These are phyloP conservation scores for Coniferiporia sulphurascens DNA, from an alignment of 1,284 basidiomycete genomes.

Conservation along the genomic window DNA sequence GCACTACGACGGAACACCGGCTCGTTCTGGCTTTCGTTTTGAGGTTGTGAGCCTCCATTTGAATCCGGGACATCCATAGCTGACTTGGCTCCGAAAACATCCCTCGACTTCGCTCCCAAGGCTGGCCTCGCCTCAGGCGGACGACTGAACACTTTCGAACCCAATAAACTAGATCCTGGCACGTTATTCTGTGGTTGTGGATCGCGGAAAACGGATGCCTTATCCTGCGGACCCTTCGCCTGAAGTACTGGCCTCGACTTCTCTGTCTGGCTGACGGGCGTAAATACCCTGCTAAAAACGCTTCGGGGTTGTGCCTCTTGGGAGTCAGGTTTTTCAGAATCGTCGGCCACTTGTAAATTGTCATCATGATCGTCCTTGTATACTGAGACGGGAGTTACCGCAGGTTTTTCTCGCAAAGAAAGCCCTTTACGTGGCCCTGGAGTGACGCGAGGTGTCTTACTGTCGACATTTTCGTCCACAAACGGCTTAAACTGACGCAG, in stretches of 20 bases:
- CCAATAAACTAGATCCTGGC: not conserved
- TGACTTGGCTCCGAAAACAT: slow-evolving; percentile 29
- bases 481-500: slow-evolving; percentile 12
- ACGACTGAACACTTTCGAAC: slow-evolving; percentile 55
- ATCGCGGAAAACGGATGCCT: slow-evolving; percentile 52
- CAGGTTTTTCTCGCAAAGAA: slow-evolving; percentile 9
- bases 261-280: slow-evolving; percentile 16
- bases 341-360: not conserved
- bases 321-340: not conserved
- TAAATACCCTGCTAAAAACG: slow-evolving; percentile 21
- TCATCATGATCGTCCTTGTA: not conserved
- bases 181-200: slow-evolving; percentile 29
- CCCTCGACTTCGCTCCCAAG: slow-evolving; percentile 23
- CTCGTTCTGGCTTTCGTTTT: not conserved
- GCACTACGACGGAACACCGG: slow-evolving; percentile 16
- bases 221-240: slow-evolving; percentile 12
- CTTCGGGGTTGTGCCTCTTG: not conserved
- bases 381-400: not conserved
- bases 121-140: slow-evolving; percentile 32
- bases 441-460: slow-evolving; percentile 8
- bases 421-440: slow-evolving; percentile 14
- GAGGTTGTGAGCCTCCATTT: not conserved
- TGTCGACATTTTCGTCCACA: slow-evolving; percentile 11
- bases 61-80: not conserved
- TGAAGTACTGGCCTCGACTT: slow-evolving; percentile 21